Evolutionary conservation across 1,284 basidiomycete species (phyloP).

Genomic region (Apiotrichum siamense): DNA sequence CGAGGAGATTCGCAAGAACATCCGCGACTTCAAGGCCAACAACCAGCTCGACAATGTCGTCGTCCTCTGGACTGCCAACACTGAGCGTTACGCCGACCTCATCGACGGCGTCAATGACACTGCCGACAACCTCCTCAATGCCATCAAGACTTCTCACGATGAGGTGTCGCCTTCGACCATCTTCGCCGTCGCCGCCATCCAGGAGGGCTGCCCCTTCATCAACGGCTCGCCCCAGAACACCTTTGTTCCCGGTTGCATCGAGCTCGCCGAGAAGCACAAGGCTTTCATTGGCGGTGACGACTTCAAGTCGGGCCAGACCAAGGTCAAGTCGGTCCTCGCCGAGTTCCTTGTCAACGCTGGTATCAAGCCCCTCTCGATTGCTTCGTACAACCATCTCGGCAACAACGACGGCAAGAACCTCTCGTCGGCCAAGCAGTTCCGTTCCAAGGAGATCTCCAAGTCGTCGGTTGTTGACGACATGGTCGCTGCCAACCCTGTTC

Average conservation of each 20-base stretch:
- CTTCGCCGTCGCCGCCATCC: constrained; percentile 92
- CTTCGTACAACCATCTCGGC: constrained; percentile 97
- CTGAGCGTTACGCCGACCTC: constrained; percentile 94
- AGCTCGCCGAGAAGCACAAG: constrained; percentile 80
- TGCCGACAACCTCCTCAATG: constrained; percentile 73
- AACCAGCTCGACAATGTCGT: constrained; percentile 80
- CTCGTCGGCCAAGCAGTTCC: constrained; percentile 88
- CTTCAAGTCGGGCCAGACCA: constrained; percentile 91
- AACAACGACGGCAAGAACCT: constrained; percentile 97
- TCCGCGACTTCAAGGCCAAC: constrained; percentile 82
- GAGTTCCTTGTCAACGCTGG: constrained; percentile 99
- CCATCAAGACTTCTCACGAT: constrained; percentile 77
- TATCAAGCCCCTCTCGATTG: constrained; percentile 95
- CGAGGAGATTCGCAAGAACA: constrained; percentile 85
- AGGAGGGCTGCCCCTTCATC: constrained; percentile 91
- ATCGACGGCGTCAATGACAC: constrained; percentile 94
- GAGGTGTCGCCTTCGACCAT: constrained; percentile 94
- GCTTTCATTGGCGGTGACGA: constrained; percentile 98
- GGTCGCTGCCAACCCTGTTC: constrained; percentile 82
- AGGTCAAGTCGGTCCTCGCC: constrained; percentile 89
- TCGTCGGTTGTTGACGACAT: constrained; percentile 95
- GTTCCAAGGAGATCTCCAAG: constrained; percentile 97
- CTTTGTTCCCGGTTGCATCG: constrained; percentile 91
- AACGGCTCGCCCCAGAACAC: constrained; percentile 99
- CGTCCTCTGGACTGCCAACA: constrained; percentile 98